Base-by-base conservation (phyloP, 2,329 filamentous ascomycete species). In the Didymellaceae sp. region DNA sequence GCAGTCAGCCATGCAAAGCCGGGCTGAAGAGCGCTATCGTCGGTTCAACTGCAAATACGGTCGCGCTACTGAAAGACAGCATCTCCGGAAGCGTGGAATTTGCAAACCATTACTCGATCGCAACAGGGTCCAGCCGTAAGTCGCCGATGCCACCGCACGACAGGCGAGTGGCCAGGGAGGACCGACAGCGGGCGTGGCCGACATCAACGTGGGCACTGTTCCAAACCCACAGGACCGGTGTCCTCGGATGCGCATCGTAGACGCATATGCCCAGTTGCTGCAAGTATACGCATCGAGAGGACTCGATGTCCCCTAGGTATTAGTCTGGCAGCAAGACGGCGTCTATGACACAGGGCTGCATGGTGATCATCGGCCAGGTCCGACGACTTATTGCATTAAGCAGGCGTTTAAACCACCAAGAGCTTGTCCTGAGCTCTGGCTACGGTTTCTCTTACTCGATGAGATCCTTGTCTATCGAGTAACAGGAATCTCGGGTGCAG, bases 41-140 rank as follows among this genome's bases (percentile, higher is more conserved):
- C 25, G 42, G 26, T 37, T 34, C 41, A 38, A 25, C 25, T 37
- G 51, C 41, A 21, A 41, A 18, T 45, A 32, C 30, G 34, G 44
- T 47, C 21, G 45, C 54, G 52, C 57, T 56, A 58, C 45, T 44
- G 39, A 44, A 46, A 28, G 28, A 34, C 28, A 43, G 46, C 51
- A 44, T 48, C 40, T 54, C 49, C 41, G 49, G 54, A 56, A 35
- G 45, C 44, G 52, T 43, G 47, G 35, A 55, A 46, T 52, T 57
- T 52, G 54, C 55, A 62, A 59, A 65, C 58, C 47, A 67, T 72
- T 72, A 72, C 69, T 72, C 67, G 69, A 72, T 71, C 53, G 52
- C 52, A 65, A 65, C 58, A 61, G 53, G 55, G 51, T 50, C 39
- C 50, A 44, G 44, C 44, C 44, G 40, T 37, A 53, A 37, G 39